phyloP scores from a whole-genome alignment of 106 monocot species.

The Acanthochlamys bracteata region DNA sequence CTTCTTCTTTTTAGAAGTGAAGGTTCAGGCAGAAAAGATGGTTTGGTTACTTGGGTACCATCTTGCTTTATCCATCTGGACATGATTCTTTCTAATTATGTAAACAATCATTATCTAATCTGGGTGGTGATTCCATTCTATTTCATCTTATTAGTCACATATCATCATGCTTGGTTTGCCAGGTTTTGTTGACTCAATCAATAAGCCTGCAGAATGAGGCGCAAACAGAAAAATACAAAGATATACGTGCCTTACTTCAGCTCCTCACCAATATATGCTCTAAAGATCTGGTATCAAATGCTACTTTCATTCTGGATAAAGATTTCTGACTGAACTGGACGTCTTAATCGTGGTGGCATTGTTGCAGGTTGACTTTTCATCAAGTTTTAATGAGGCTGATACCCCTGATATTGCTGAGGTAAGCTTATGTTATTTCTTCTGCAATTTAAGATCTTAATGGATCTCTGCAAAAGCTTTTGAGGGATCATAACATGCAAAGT shows the following conservation, averaged over 20 bases:
- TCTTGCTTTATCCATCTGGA: no score
- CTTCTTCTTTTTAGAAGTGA: no score
- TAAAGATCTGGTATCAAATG: conserved; percentile 70
- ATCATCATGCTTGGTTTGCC: not conserved
- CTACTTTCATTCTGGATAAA: not conserved
- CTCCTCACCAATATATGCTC: conserved; percentile 90
- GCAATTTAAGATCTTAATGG: no score
- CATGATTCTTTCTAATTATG: no score
- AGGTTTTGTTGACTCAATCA: conserved; percentile 72
- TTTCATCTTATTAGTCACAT: no score
- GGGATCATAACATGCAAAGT: no score
- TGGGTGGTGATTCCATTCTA: no score
- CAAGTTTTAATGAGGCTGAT: conserved; percentile 34
- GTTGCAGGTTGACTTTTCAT: conserved; percentile 83
- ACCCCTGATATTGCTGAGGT: conserved; percentile 75
- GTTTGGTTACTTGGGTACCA: no score
- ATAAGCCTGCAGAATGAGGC: conserved; percentile 58
- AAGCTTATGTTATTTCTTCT: conserved; percentile 1
- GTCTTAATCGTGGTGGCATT: conserved; percentile 12
- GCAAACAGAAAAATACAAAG: conserved; percentile 87
- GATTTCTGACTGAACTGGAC: no score
- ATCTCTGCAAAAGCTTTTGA: conserved; percentile 11
- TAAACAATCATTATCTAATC: no score
- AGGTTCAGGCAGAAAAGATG: no score
- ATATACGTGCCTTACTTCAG: conserved; percentile 89